phyloP scores from a whole-genome alignment of 1,139 yeast species.

The Meyerozyma smithsonii region DNA sequence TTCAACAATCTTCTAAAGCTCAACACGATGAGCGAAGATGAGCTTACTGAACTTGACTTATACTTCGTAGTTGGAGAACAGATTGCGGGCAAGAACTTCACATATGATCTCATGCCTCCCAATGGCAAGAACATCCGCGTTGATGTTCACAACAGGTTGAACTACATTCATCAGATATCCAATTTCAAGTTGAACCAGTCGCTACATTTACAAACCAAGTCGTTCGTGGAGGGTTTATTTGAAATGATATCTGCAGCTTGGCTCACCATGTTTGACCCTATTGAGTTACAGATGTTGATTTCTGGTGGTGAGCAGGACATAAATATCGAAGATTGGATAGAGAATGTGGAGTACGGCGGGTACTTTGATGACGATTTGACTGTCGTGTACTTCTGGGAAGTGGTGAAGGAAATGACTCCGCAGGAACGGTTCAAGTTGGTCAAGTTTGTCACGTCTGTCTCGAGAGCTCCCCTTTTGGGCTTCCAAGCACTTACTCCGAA shows the following conservation, averaged over 20 bases:
- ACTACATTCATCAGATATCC: slow-evolving; percentile 75
- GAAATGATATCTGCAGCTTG: slow-evolving; percentile 66
- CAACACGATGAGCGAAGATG: slow-evolving; percentile 50
- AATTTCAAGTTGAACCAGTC: slow-evolving; percentile 71
- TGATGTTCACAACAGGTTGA: slow-evolving; percentile 55
- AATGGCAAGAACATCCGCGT: slow-evolving; percentile 57
- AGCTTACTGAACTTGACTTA: slow-evolving; percentile 55
- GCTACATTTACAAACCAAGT: slow-evolving; percentile 52
- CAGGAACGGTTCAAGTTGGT: slow-evolving; percentile 60
- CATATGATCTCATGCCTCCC: slow-evolving; percentile 53
- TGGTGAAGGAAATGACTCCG: slow-evolving; percentile 60
- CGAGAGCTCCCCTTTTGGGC: slow-evolving; percentile 88
- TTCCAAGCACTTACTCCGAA: slow-evolving; percentile 69
- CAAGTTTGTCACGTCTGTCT: slow-evolving; percentile 86
- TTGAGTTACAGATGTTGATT: slow-evolving; percentile 77
- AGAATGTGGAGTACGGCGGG: slow-evolving; percentile 66
- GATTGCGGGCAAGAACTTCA: slow-evolving; percentile 30
- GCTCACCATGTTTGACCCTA: slow-evolving; percentile 80
- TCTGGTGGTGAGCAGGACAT: slow-evolving; percentile 74
- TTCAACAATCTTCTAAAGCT: slow-evolving; percentile 64
- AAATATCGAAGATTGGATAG: slow-evolving; percentile 63
- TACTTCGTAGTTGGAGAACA: slow-evolving; percentile 58
- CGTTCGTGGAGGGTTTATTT: slow-evolving; percentile 68
- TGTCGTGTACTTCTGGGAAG: slow-evolving; percentile 66
- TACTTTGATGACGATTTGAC: slow-evolving; percentile 54